Evolutionary conservation across 495 filamentous ascomycete species (phyloP).

Genomic region (Hyaloscypha finlandica): DNA sequence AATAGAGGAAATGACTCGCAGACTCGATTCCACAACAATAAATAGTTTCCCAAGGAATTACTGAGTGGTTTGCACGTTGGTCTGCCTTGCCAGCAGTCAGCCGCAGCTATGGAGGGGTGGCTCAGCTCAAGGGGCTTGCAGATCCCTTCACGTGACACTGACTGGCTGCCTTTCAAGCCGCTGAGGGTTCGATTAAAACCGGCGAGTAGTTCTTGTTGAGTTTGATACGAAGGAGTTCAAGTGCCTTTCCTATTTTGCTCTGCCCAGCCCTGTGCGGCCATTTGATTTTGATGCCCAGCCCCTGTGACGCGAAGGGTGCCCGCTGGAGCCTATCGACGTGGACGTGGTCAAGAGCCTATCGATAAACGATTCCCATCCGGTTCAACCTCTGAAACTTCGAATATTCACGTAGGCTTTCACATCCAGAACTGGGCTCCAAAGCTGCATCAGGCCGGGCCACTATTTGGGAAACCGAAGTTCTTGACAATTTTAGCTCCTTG

Average conservation of each 20-base stretch:
- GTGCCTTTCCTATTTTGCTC: background rate
- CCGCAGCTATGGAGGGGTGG: conserved; percentile 7
- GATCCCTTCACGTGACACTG: background rate
- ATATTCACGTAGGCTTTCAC: background rate
- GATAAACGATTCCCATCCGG: background rate
- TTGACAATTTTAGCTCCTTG: background rate
- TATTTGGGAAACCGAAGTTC: background rate
- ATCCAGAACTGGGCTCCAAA: background rate
- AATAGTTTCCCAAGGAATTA: background rate
- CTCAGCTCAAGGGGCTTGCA: conserved; percentile 8
- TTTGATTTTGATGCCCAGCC: too few relatives aligned
- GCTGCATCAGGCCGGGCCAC: background rate
- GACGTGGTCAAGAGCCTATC: background rate
- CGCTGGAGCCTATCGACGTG: background rate
- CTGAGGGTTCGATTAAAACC: too few relatives aligned
- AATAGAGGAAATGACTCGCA: background rate
- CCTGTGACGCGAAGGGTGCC: background rate
- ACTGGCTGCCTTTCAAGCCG: background rate
- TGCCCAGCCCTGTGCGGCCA: background rate
- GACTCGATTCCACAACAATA: background rate
- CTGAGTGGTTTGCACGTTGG: background rate
- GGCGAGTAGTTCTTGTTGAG: too few relatives aligned
- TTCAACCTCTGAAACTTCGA: background rate
- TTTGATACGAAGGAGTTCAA: too few relatives aligned
- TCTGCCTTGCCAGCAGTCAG: conserved; percentile 6